These are phyloP conservation scores for Monilinia vaccinii-corymbosi DNA, from an alignment of 2,329 filamentous ascomycete species.

Conservation along the genomic window DNA sequence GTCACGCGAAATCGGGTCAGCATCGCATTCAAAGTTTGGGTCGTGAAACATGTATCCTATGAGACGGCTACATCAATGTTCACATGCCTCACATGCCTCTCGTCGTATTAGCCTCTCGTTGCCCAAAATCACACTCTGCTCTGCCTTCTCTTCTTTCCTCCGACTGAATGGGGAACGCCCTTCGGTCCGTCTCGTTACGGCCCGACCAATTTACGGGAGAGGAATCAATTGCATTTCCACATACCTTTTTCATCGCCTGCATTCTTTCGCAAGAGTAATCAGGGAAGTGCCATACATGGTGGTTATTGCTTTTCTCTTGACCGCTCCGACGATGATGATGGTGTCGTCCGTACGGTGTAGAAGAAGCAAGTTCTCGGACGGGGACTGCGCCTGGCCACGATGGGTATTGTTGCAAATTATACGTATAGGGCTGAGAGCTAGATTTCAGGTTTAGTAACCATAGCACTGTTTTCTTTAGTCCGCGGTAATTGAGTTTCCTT, in stretches of 20 bases:
- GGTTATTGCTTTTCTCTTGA: not conserved
- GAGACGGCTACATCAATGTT: not conserved
- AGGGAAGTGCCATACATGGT: not conserved
- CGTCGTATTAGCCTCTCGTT: not conserved
- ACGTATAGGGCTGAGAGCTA: slow-evolving; percentile 1
- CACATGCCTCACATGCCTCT: not conserved
- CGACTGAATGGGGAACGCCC: not conserved
- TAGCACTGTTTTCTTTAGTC: not conserved
- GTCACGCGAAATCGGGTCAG: not conserved
- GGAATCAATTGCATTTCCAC: not conserved
- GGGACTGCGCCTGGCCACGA: not conserved
- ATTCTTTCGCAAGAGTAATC: not conserved
- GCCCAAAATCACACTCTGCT: not conserved
- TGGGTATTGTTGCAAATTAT: not conserved
- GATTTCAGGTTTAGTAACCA: not conserved
- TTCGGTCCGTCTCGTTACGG: not conserved
- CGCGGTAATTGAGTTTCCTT: not conserved
- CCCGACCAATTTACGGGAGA: not conserved
- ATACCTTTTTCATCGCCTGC: not conserved
- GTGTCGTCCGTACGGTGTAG: not conserved
- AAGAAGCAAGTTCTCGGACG: not conserved
- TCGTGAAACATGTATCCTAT: not conserved
- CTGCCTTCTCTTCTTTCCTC: not conserved
- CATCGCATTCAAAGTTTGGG: not conserved
- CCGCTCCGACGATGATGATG: not conserved